phyloP scores from a whole-genome alignment of 148 eudicot genomes.

The Limonium bicolor region DNA sequence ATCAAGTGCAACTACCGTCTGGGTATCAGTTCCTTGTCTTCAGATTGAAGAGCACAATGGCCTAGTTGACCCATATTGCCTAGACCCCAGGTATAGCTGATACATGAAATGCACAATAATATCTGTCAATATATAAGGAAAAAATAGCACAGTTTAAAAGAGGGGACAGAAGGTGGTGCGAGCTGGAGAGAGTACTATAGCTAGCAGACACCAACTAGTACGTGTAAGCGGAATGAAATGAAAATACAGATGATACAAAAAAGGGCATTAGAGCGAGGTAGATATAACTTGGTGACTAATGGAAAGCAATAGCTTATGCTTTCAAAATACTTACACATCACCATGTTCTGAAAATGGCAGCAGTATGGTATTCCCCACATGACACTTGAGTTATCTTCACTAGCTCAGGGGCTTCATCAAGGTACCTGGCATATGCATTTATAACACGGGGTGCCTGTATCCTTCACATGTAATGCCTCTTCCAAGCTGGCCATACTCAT shows the following conservation, averaged over 20 bases:
- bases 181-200: no score
- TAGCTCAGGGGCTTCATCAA: constrained; percentile 90
- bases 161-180: no score
- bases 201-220: no score
- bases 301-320: no score
- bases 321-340: constrained; percentile 78
- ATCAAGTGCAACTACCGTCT: constrained; percentile 83
- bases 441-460: constrained; percentile 83
- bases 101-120: no score
- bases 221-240: no score
- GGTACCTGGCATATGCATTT: constrained; percentile 63
- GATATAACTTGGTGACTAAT: constrained; percentile 18
- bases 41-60: constrained; percentile 86
- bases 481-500: constrained; percentile 97
- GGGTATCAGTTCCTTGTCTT: constrained; percentile 76
- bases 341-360: constrained; percentile 87
- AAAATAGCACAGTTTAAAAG: no score
- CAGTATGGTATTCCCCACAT: constrained; percentile 94
- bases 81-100: constrained; percentile 96
- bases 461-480: constrained; percentile 93
- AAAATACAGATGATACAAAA: no score
- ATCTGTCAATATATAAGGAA: no score
- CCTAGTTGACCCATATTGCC: constrained; percentile 98
- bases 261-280: no score
- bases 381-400: constrained; percentile 79